phyloP scores from a whole-genome alignment of 2,329 filamentous ascomycete genomes.

The Cytospora piceicola region DNA sequence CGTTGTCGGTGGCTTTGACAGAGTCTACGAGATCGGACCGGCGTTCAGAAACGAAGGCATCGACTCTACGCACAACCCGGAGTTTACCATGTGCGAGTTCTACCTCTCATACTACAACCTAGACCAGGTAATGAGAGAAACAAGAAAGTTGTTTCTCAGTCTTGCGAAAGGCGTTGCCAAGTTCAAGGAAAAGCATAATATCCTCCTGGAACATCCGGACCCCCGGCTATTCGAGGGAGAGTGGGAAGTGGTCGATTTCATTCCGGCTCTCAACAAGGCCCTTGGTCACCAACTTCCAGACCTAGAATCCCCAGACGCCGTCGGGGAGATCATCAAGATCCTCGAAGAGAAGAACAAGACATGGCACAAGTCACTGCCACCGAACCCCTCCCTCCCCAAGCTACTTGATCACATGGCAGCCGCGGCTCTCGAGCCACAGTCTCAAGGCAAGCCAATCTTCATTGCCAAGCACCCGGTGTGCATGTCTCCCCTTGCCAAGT shows the following conservation, averaged over 20 bases:
- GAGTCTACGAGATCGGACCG: constrained; percentile 90
- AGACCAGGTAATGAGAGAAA: constrained; percentile 73
- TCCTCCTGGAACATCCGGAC: constrained; percentile 6
- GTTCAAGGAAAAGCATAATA: constrained; percentile 2
- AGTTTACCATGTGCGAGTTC: constrained; percentile 97
- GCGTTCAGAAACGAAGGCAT: constrained; percentile 93
- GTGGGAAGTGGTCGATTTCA: constrained; percentile 70
- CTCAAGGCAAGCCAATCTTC: constrained; percentile 71
- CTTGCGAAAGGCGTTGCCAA: constrained; percentile 48
- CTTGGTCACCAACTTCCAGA: constrained; percentile 70
- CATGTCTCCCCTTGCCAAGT: constrained; percentile 90
- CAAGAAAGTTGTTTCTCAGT: constrained; percentile 69
- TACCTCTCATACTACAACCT: constrained; percentile 86
- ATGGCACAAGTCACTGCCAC: constrained; percentile 66
- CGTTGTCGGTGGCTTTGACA: constrained; percentile 84
- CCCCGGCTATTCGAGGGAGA: constrained; percentile 12
- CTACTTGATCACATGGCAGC: constrained; percentile 82
- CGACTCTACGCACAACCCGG: constrained; percentile 91
- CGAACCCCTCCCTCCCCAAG: constrained; percentile 61
- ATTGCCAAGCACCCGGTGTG: constrained; percentile 88
- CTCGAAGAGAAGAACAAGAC: constrained; percentile 66
- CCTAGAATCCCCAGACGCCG: constrained; percentile 58
- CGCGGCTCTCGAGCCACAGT: constrained; percentile 77
- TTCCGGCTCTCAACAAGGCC: constrained; percentile 73
- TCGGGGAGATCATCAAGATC: constrained; percentile 57